Percentiles rank a stretch among this genome's conserved stretches.
These are phyloP conservation scores for Candida succiphila DNA, from an alignment of 805 yeast species.

Conservation along the genomic window DNA sequence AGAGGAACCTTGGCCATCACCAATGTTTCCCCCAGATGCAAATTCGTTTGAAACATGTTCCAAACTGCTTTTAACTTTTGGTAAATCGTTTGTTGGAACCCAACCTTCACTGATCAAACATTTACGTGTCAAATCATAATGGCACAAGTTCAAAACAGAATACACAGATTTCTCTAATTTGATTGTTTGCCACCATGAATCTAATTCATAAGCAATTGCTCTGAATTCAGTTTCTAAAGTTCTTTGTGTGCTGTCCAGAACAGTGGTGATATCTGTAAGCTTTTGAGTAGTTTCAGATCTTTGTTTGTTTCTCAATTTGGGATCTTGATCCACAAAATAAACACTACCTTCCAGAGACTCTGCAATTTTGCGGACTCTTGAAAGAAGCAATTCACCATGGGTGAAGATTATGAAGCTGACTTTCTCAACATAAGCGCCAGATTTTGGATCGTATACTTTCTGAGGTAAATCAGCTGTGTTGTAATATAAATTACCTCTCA, in stretches of 20 bases:
- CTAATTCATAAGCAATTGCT: conserved; percentile 53
- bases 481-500: conserved; percentile 85
- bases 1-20: conserved; percentile 10
- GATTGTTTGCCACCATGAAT: conserved; percentile 44
- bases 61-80: conserved; percentile 32
- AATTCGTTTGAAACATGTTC: conserved; percentile 23
- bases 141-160: conserved; percentile 52
- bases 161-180: conserved; percentile 50
- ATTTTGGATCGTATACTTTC: conserved; percentile 51
- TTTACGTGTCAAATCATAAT: conserved; percentile 56
- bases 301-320: conserved; percentile 26
- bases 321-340: conserved; percentile 45
- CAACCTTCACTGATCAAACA: conserved; percentile 68
- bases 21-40: conserved; percentile 1
- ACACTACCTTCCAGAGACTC: conserved; percentile 84
- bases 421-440: conserved; percentile 52
- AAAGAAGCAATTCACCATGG: conserved; percentile 71
- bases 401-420: conserved; percentile 83
- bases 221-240: conserved; percentile 56
- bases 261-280: conserved; percentile 41
- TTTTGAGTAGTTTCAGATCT: conserved; percentile 35
- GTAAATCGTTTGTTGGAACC: conserved; percentile 52
- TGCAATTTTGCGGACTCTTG: conserved; percentile 71
- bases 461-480: conserved; percentile 65
- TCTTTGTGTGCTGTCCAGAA: conserved; percentile 36